Evolutionary conservation across 192 early-diverging fungal genomes (phyloP).

Genomic region (Kickxella alabastrina): DNA sequence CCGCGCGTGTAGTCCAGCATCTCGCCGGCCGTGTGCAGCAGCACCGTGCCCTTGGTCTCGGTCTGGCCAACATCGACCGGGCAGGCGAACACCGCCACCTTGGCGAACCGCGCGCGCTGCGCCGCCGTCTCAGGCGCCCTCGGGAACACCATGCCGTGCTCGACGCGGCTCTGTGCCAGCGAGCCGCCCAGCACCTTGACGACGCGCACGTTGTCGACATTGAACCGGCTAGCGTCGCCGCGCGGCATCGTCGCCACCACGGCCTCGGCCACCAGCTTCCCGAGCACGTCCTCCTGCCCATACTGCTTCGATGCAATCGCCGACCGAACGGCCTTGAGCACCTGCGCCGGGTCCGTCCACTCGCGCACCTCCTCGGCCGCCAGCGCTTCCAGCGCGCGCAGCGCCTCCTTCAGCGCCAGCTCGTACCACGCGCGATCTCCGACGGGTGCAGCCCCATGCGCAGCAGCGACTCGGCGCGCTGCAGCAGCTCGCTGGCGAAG

Average conservation of each 20-base stretch:
- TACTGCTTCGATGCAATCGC: conserved; percentile 92
- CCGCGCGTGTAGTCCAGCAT: conserved; percentile 96
- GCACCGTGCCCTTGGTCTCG: conserved; percentile 98
- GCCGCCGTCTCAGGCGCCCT: conserved; percentile 78
- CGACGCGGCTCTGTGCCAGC: conserved; percentile 83
- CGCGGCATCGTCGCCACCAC: conserved; percentile 82
- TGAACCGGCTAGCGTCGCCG: conserved; percentile 73
- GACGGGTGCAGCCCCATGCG: conserved; percentile 93
- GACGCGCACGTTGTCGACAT: conserved; percentile 92
- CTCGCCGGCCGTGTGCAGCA: conserved; percentile 92
- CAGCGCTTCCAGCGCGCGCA: conserved; percentile 76
- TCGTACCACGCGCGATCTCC: conserved; percentile 96
- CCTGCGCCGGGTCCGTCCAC: conserved; percentile 50
- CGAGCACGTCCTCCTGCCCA: conserved; percentile 88
- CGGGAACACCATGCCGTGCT: conserved; percentile 97
- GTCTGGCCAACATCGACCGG: conserved; percentile 90
- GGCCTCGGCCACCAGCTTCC: conserved; percentile 77
- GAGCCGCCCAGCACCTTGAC: conserved; percentile 95
- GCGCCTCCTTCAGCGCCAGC: conserved; percentile 76
- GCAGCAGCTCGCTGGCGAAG: conserved; percentile 90
- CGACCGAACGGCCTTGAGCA: conserved; percentile 72
- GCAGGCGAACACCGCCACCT: conserved; percentile 93
- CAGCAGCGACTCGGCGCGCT: conserved; percentile 87
- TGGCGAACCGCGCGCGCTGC: conserved; percentile 72
- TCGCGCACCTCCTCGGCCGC: conserved; percentile 60